phyloP scores from a whole-genome alignment of 129 eudicot genomes.

The Ambrosia artemisiifolia region DNA sequence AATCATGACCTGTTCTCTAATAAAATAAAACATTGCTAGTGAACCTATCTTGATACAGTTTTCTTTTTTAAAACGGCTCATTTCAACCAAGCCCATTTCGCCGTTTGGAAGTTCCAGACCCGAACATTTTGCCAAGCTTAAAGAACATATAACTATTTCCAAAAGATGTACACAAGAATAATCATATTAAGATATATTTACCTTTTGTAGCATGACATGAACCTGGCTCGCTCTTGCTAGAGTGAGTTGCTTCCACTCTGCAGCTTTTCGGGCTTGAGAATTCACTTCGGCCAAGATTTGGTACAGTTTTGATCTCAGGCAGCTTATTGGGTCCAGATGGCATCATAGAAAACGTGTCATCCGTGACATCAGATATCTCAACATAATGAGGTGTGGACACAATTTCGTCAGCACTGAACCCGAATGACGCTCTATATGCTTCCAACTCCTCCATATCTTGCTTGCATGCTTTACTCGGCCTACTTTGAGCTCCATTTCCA shows the following conservation, averaged over 20 bases:
- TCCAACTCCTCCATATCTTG: conserved; percentile 86
- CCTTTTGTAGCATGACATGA: conserved; percentile 43
- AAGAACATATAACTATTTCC: background rate
- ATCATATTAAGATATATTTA: conserved; percentile 18
- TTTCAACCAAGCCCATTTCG: background rate
- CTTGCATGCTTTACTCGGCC: conserved; percentile 55
- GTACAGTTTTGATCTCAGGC: conserved; percentile 32
- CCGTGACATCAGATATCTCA: conserved; percentile 77
- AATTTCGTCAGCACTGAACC: conserved; percentile 97
- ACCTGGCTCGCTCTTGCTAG: conserved; percentile 24
- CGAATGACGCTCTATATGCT: conserved; percentile 95
- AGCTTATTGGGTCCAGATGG: conserved; percentile 51
- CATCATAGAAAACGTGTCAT: conserved; percentile 64
- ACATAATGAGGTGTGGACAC: conserved; percentile 83
- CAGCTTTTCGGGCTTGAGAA: conserved; percentile 29
- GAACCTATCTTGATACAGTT: background rate
- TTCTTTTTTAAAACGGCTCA: background rate
- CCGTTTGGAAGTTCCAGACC: too few relatives aligned
- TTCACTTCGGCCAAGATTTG: conserved; percentile 3
- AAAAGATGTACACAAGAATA: background rate
- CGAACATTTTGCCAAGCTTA: background rate
- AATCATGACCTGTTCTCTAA: too few relatives aligned
- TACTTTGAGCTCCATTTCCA: conserved; percentile 62
- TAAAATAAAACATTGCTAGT: too few relatives aligned
- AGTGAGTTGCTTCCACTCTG: conserved; percentile 30